Evolutionary conservation across 192 early-diverging fungal genomes (phyloP).

Genomic region (Jimgerdemannia lactiflua): DNA sequence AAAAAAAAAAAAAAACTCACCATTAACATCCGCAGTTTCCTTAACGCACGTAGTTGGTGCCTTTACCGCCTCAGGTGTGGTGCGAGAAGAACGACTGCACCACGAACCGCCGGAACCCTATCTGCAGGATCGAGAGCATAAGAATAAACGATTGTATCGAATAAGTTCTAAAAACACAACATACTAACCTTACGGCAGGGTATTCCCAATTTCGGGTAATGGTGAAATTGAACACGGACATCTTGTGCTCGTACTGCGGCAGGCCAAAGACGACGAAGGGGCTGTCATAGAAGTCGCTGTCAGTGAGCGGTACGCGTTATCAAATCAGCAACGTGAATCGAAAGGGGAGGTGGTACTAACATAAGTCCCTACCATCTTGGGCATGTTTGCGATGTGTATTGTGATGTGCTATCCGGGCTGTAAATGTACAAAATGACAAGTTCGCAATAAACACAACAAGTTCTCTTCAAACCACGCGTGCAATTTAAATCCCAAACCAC

Average conservation of each 20-base stretch:
- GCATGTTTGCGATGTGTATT: conserved; percentile 67
- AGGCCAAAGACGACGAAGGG: conserved; percentile 57
- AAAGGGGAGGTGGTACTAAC: no score
- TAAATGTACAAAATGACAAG: conserved; percentile 9
- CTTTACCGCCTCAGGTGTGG: conserved; percentile 70
- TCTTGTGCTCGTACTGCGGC: conserved; percentile 88
- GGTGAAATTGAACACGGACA: conserved; percentile 81
- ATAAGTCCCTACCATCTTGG: conserved; percentile 43
- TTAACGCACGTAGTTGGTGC: conserved; percentile 90
- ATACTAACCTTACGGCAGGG: conserved; percentile 66
- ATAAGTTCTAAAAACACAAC: no score
- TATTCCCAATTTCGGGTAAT: conserved; percentile 70
- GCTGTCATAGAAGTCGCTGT: conserved; percentile 47
- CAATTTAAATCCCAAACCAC: no score
- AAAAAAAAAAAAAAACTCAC: conserved; percentile 33
- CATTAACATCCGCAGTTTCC: conserved; percentile 53
- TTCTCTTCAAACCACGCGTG: no score
- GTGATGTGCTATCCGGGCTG: conserved; percentile 69
- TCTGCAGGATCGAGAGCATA: conserved; percentile 55
- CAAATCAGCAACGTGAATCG: no score
- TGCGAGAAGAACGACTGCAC: conserved; percentile 90
- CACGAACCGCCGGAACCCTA: conserved; percentile 86
- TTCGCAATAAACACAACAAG: no score
- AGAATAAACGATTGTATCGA: not conserved
- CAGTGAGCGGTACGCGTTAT: not conserved